phyloP scores from a whole-genome alignment of 202 grass and related monocot species.

The Bolboschoenoplectus hybrid region DNA sequence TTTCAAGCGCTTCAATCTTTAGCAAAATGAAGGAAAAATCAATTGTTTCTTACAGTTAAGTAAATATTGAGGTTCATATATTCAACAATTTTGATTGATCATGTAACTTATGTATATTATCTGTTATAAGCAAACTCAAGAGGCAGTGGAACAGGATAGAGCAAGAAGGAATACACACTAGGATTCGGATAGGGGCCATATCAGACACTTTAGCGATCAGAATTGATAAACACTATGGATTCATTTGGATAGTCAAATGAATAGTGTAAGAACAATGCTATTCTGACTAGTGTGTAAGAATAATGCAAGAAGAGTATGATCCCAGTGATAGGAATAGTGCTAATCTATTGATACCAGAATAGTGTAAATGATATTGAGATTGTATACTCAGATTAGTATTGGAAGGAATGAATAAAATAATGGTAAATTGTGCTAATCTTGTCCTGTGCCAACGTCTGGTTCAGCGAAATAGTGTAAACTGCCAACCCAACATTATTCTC shows the following conservation, averaged over 20 bases:
- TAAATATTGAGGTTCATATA: background rate
- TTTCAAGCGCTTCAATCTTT: slow-evolving; percentile 4
- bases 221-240: background rate
- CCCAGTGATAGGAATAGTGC: background rate
- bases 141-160: background rate
- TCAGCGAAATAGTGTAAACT: no score
- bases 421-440: no score
- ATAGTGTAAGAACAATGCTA: background rate
- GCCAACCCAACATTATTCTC: background rate
- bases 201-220: background rate
- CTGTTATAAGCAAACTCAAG: background rate
- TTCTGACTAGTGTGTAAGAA: background rate
- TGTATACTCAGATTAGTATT: background rate
- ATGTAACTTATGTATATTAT: background rate
- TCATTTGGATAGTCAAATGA: background rate
- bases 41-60: background rate
- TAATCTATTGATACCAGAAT: background rate
- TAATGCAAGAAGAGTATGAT: background rate
- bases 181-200: background rate
- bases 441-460: no score
- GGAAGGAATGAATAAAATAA: background rate
- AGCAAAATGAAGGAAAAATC: background rate
- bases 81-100: slow-evolving; percentile 11
- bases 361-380: background rate
- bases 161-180: background rate